Base-by-base conservation (phyloP, 345 rosid genomes). In the Theobroma cacao region DNA sequence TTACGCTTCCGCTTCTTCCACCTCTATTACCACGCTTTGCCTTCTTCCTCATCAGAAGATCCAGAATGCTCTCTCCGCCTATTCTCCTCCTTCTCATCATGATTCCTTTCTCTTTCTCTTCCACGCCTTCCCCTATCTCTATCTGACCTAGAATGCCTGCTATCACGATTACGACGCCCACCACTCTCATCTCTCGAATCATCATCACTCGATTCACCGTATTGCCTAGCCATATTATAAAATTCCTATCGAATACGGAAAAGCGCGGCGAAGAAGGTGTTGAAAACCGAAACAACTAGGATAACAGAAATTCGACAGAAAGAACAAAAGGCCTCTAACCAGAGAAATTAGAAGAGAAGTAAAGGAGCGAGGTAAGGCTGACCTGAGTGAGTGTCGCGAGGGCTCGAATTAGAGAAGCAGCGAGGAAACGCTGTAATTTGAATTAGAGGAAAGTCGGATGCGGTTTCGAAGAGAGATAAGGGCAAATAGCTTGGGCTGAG, bases 1-100 rank as follows among this genome's bases (percentile, higher is more conserved):
- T 50, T 18, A 1, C 22, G 56, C n/a, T 50, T 18, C 18, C 22
- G n/a, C 7, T 41, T 45, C 76, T 79, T 63, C 80, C 81, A 45
- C 75, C 63, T 50, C 80, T 77, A 45, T 70, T 43, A 65, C 4
- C 61, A 18, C 9, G 48, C 69, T 80, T 63, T 11, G 40, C 73
- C 81, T 74, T 58, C 78, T 24, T 85, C 91, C 11, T 81, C 82
- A 48, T 24, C 62, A 58, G 62, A 24, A 11, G 33, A 58, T 58
- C 15, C 31, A 24, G 62, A 24, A 58, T 58, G 1, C 18, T 56
- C 61, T 56, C 61, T 56, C 14, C 2, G 28, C 14, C 28, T 8
- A 22, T 56, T 22, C 28, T 56, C 61, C 11, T 24, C 62, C 7
- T 41, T 17, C 3, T 50, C 55, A 50, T 50, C 55, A 50, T 5